Base-by-base conservation (phyloP, 306 rosid species). In the Vachellia pachyceras region DNA sequence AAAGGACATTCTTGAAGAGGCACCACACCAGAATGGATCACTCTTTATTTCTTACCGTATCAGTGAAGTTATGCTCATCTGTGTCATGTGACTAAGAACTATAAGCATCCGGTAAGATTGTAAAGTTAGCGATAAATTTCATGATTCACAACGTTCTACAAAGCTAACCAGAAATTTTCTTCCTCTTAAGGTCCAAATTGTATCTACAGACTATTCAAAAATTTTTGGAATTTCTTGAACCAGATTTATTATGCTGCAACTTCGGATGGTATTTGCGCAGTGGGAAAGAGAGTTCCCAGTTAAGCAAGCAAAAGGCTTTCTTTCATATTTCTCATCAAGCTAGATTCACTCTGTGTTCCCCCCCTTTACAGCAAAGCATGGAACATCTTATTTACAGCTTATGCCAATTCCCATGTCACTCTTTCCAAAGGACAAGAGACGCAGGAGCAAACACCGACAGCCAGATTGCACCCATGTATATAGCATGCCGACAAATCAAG, bases 321-420 rank as follows among this genome's bases (percentile, higher is more conserved):
- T 79, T 45, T 69, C 64, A 60, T 80, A 71, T 37, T 69, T 22
- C 72, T 33, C 65, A 45, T 52, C 70, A 81, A 84, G 72, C 72
- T 87, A 79, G 65, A n/a, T 69, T 76, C 41, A 17, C 80, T 25
- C 44, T 80, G 77, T 80, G 82, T 52, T n/a, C 78, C 47, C 76
- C 76, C 83, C 75, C 68, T 82, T 77, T 76, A 85, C 60, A 57
- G 55, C 76, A 33, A 77, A 81, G 47, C 40, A 74, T 58, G 71
- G 68, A 70, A 70, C 29, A 57, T 61, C 77, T 75, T 84, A 81
- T 80, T 76, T 78, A 87, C 87, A 82, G 80, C 73, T 84, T 83
- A 25, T 25, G 35, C 35, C 54, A 50, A 76, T 84, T 82, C 71
- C 69, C 74, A 71, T 61, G 71, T 78, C 84, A 69, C 81, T 70